Evolutionary conservation across 345 rosid species (phyloP), one percentile per base, ranked within the genome.

Genomic region (Bruguiera gymnorhiza): DNA sequence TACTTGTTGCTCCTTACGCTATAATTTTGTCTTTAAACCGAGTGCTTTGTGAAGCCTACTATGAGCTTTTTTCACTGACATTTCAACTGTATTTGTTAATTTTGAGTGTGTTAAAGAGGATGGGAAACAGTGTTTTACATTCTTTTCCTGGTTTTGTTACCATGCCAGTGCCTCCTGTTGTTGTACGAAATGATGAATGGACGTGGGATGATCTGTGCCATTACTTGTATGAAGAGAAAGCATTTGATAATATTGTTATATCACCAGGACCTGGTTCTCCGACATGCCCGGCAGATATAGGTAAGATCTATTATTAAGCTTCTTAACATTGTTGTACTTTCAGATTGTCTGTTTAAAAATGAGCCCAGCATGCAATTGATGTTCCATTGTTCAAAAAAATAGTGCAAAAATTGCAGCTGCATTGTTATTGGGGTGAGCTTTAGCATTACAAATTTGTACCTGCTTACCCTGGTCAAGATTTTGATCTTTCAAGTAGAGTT

Each of bases 251-350:
- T 79, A 79, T 89, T 67, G 99, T 94, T 34, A 88, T 91, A 70
- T 94, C 98, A 51, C 99, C 99, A 71, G 97, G 97, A 73, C 99
- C 99, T 80, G 99, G 99, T 72, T 87, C 97, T 55, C 97, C 99
- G 1, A 66, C 88, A 60, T 85, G 96, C 64, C 81, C 97, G 5
- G 76, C 83, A 56, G 97, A 92, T 86, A 83, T 94, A 73, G 98
- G 97, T 94, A 63, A 23, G 63, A 20, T 29, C 4, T 20, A 30
- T n/a, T 21, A 52, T 26, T 27, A 11, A 67, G 36, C 51, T 37
- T 19, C 6, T 21, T 23, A 30, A 27, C 16, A 23, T 3, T 51
- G 23, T 23, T 60, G 18, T 58, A 37, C n/a, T 66, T 32, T 9
- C 18, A n/a, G 59, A 39, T 39, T 39, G 48, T 11, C 48, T 39